Conservation (phyloP, 1,284 basidiomycete species). For the Rhodotorula mucilaginosa region DNA sequence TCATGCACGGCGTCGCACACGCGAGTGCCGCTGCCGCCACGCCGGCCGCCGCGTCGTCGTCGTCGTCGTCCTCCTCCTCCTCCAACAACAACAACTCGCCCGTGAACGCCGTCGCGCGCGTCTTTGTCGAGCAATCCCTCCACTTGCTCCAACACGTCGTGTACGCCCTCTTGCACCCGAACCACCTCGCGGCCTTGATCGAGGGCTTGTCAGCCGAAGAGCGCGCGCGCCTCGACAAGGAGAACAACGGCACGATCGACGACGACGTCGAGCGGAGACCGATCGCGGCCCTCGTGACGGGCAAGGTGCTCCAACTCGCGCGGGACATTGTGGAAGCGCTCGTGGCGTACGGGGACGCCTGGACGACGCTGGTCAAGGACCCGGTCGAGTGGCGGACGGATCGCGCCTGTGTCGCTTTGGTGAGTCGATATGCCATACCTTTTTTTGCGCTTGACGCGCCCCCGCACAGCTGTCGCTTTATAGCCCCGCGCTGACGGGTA, state of each 20-base stretch:
- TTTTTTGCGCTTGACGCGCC: neutral
- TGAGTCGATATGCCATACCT: constrained; percentile 8
- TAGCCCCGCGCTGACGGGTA: neutral
- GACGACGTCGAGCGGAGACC: constrained; percentile 64
- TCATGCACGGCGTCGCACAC: constrained; percentile 48
- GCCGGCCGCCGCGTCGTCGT: constrained; percentile 52
- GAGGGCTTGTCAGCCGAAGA: constrained; percentile 79
- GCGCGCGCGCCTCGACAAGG: constrained; percentile 55
- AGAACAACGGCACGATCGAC: constrained; percentile 55
- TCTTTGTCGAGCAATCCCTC: constrained; percentile 53
- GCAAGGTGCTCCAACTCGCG: constrained; percentile 66
- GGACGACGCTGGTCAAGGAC: constrained; percentile 63
- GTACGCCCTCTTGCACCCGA: constrained; percentile 85
- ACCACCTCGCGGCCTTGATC: constrained; percentile 73
- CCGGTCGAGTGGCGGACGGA: constrained; percentile 68
- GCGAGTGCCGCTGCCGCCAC: constrained; percentile 54
- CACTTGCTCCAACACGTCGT: constrained; percentile 81
- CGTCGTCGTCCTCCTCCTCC: neutral
- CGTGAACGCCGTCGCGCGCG: constrained; percentile 12
- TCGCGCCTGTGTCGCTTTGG: constrained; percentile 51
- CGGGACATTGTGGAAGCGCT: constrained; percentile 68
- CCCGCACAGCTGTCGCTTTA: no score
- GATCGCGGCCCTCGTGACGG: constrained; percentile 65
- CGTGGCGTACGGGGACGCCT: constrained; percentile 66
- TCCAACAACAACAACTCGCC: constrained; percentile 1